Evolutionary conservation across 2,329 filamentous ascomycete species (phyloP), one percentile per base, ranked within the genome.

Genomic region (Aspergillus niger): DNA sequence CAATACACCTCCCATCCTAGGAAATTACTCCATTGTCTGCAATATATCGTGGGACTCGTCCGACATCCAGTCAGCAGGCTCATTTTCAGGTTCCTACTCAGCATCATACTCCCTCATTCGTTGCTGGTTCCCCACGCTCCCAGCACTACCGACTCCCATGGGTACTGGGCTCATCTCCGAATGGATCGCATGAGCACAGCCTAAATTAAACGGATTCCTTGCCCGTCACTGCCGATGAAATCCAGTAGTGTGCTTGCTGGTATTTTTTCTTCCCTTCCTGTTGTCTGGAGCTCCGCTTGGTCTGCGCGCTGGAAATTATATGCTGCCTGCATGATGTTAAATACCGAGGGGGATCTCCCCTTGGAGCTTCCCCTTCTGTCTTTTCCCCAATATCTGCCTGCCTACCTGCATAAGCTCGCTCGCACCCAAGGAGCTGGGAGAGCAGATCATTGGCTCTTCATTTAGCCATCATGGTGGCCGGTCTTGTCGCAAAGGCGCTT

Each of bases 401-500:
- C 41, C 41, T 44, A 44, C 41, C 20, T 44, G 41, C 20, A 24
- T 13, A 44, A 8, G 44, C 24, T 30, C n/a, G 3, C 15, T 43
- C 36, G 24, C 13, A 4, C n/a, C 24, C 8, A 44, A 13, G n/a
- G 41, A 24, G 26, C 30, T 44, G 38, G 32, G 26, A 44, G 11
- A 8, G 32, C 41, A 11, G 38, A n/a, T 26, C 3, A 7, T 28
- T 15, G 28, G 38, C 52, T 55, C 10, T 47, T 20, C 3, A 36
- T 3, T 22, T 5, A 22, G n/a, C 22, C 26, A 47, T 11, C 11
- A 67, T 64, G 64, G 55, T 66, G 30, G 53, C 52, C n/a, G 58
- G 58, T 43, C 32, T 68, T 11, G 32, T 72, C 51, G 57, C 69
- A 15, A 62, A 62, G 60, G 65, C 70, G 24, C 58, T 73, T 22